A percentile compares a stretch with the other conserved stretches of the same genome.
These are phyloP conservation scores for Scytalidium sp. DNA, from an alignment of 2,329 filamentous ascomycete genomes.

Conservation along the genomic window DNA sequence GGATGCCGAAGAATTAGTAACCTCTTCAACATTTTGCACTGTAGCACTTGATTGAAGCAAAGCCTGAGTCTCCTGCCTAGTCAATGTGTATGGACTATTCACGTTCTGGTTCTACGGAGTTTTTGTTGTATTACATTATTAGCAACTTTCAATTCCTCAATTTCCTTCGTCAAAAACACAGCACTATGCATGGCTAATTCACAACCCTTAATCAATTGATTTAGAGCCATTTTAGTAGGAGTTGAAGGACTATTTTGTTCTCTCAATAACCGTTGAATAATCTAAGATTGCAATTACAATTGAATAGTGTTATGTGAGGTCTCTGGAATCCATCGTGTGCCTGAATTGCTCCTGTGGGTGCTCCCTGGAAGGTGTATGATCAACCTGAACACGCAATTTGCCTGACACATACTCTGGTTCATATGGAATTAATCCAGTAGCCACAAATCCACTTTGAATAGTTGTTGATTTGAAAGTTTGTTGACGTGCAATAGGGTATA, in stretches of 20 bases:
- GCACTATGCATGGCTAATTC: conserved; percentile 11
- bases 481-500: conserved; percentile 19
- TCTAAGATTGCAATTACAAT: conserved; percentile 7
- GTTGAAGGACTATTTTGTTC: conserved; percentile 4
- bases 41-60: too few relatives aligned
- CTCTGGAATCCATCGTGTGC: conserved; percentile 5
- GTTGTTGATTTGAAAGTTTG: conserved; percentile 21
- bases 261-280: conserved; percentile 1
- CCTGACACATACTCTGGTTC: conserved; percentile 26
- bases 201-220: conserved; percentile 14
- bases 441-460: conserved; percentile 24
- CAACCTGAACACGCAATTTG: conserved; percentile 7
- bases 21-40: too few relatives aligned
- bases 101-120: too few relatives aligned
- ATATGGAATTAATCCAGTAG: conserved; percentile 25
- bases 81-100: too few relatives aligned
- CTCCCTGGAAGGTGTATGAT: conserved; percentile 5
- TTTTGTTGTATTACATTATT: neutral
- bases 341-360: too few relatives aligned
- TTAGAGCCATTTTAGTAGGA: conserved; percentile 2
- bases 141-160: conserved; percentile 3
- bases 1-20: too few relatives aligned
- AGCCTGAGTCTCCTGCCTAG: too few relatives aligned
- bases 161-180: conserved; percentile 10
- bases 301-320: conserved; percentile 11